Conservation (phyloP, 768 basidiomycete genomes). For the Trichaptum fuscoviolaceum region DNA sequence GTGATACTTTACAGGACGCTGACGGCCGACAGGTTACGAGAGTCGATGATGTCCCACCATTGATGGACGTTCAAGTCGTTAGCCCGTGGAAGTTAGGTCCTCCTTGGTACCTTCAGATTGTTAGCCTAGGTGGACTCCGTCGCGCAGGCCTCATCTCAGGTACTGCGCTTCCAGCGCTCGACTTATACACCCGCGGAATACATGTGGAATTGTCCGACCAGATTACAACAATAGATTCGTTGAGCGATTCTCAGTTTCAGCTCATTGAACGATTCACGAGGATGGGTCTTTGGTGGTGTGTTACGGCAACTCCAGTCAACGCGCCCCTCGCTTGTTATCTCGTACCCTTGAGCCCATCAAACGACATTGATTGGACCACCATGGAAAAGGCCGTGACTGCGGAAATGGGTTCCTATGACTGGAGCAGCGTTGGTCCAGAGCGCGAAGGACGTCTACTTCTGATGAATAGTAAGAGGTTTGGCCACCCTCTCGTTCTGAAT, state of each 20-base stretch:
- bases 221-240: not conserved
- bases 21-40: conserved; percentile 43
- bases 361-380: conserved; percentile 45
- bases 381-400: conserved; percentile 46
- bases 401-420: conserved; percentile 49
- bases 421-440: conserved; percentile 45
- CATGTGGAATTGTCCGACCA: not conserved
- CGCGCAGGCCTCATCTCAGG: conserved; percentile 67
- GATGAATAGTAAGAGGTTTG: conserved; percentile 48
- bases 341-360: conserved; percentile 51
- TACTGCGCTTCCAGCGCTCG: conserved; percentile 43
- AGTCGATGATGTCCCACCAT: conserved; percentile 41
- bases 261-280: conserved; percentile 65
- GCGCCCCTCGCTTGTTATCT: conserved; percentile 56
- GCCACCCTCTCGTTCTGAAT: conserved; percentile 51
- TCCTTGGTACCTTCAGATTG: conserved; percentile 58
- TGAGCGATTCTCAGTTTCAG: conserved; percentile 23
- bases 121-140: conserved; percentile 44
- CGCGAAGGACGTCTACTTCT: conserved; percentile 49
- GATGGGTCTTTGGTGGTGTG: conserved; percentile 54
- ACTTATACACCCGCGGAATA: conserved; percentile 23
- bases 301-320: conserved; percentile 52
- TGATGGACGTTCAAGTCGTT: conserved; percentile 54
- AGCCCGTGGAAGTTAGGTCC: conserved; percentile 62
- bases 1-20: conserved; percentile 45